These are phyloP conservation scores for Diaporthe vexans DNA, from an alignment of 2,329 filamentous ascomycete species.

Conservation along the genomic window DNA sequence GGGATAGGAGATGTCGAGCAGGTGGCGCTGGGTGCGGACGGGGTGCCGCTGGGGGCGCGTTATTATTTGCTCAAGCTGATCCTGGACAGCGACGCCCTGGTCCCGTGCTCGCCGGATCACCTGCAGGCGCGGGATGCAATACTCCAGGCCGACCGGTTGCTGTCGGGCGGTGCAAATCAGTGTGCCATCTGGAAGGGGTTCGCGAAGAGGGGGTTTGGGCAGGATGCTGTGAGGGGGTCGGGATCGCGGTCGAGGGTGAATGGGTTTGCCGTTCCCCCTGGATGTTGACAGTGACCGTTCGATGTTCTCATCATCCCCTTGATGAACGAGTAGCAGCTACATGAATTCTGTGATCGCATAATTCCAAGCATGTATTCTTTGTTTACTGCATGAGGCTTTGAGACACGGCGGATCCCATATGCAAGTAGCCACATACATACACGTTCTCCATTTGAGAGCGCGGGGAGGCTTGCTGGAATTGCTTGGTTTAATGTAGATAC, in stretches of 20 bases:
- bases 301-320: no score
- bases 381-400: no score
- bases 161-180: neutral
- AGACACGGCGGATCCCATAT: no score
- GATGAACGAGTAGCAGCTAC: no score
- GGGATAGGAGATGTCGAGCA: neutral
- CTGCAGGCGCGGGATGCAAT: neutral
- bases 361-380: neutral
- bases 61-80: neutral
- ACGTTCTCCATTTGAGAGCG: no score
- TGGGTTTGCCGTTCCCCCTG: neutral
- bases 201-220: neutral
- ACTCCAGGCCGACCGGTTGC: neutral
- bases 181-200: constrained; percentile 17
- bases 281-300: neutral
- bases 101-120: neutral
- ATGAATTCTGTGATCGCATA: neutral
- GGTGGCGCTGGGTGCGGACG: neutral
- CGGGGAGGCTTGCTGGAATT: no score
- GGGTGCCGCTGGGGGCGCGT: neutral
- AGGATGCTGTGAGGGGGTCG: constrained; percentile 6
- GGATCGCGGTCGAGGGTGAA: neutral
- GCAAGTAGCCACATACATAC: no score
- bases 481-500: no score
- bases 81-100: neutral